Percentiles rank a stretch among this genome's conserved stretches.
Conservation (phyloP, 306 rosid genomes). For the Cicer bijugum region DNA sequence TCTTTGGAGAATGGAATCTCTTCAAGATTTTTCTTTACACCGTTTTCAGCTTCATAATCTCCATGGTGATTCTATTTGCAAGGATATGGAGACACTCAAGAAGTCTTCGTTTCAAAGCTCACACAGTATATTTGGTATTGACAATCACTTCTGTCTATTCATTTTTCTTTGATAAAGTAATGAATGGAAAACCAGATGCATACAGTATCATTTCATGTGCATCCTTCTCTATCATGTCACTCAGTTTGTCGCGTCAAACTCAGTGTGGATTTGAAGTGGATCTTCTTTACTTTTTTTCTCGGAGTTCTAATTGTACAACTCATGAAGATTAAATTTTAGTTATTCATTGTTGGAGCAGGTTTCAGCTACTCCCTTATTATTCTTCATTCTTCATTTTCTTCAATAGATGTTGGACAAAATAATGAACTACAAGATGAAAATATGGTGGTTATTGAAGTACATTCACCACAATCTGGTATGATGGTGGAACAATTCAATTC, state of each 20-base stretch:
- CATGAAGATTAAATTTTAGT: constrained; percentile 17
- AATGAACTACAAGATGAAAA: too few relatives aligned
- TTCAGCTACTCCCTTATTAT: constrained; percentile 27
- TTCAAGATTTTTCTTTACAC: background rate
- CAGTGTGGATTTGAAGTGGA: constrained; percentile 34
- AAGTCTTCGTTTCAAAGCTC: background rate
- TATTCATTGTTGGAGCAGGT: constrained; percentile 2
- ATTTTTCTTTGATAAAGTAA: background rate
- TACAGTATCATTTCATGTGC: background rate
- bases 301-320: constrained; percentile 23
- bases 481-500: too few relatives aligned
- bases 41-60: background rate
- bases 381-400: background rate
- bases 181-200: constrained; percentile 31
- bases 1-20: constrained; percentile 4
- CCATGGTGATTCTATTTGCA: background rate
- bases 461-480: too few relatives aligned
- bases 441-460: too few relatives aligned
- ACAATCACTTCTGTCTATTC: constrained; percentile 14
- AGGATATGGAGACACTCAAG: background rate
- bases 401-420: too few relatives aligned
- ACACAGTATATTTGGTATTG: background rate
- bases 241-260: constrained; percentile 4
- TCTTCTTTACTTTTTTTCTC: constrained; percentile 9
- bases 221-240: constrained; percentile 33